Evolutionary conservation across 139 green algal species (phyloP).

Genomic region (Nannochloris sp.): DNA sequence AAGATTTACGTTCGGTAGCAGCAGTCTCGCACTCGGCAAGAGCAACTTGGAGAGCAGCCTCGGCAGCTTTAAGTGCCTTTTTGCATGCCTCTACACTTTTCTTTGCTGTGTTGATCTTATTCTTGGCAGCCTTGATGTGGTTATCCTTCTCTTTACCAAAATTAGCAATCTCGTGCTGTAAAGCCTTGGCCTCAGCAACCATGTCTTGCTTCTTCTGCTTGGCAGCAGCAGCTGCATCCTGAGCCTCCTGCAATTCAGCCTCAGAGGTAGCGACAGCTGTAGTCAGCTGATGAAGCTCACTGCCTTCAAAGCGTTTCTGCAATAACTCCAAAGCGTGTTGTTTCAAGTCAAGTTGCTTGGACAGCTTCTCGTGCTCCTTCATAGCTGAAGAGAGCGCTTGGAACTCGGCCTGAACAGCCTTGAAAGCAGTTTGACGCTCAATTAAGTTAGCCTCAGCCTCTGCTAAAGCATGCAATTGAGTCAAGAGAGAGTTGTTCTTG

Average conservation of each 20-base stretch:
- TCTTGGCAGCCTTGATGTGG: slow-evolving; percentile 56
- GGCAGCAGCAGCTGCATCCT: slow-evolving; percentile 39
- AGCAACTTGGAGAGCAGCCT: slow-evolving; percentile 24
- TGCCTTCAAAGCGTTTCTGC: slow-evolving; percentile 52
- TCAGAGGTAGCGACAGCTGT: slow-evolving; percentile 48
- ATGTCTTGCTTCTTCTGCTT: slow-evolving; percentile 49
- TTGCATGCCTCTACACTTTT: slow-evolving; percentile 45
- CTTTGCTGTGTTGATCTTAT: slow-evolving; percentile 71
- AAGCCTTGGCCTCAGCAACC: slow-evolving; percentile 47
- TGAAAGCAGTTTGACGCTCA: slow-evolving; percentile 19
- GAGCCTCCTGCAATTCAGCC: slow-evolving; percentile 40
- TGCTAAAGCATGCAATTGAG: slow-evolving; percentile 59
- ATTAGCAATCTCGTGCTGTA: slow-evolving; percentile 72
- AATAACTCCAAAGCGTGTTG: slow-evolving; percentile 63
- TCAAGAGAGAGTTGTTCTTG: slow-evolving; percentile 9
- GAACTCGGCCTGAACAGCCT: slow-evolving; percentile 28
- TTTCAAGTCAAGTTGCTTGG: slow-evolving; percentile 69
- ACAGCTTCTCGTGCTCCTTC: slow-evolving; percentile 48
- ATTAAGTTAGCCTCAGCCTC: slow-evolving; percentile 47
- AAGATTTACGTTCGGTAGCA: slow-evolving; percentile 36
- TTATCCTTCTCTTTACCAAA: slow-evolving; percentile 69
- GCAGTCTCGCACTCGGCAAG: slow-evolving; percentile 53
- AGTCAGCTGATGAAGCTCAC: slow-evolving; percentile 59
- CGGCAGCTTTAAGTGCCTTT: slow-evolving; percentile 28
- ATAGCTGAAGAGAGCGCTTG: slow-evolving; percentile 26